Evolutionary conservation across 345 rosid species (phyloP), one percentile per base, ranked within the genome.

Genomic region (Pistacia atlantica): DNA sequence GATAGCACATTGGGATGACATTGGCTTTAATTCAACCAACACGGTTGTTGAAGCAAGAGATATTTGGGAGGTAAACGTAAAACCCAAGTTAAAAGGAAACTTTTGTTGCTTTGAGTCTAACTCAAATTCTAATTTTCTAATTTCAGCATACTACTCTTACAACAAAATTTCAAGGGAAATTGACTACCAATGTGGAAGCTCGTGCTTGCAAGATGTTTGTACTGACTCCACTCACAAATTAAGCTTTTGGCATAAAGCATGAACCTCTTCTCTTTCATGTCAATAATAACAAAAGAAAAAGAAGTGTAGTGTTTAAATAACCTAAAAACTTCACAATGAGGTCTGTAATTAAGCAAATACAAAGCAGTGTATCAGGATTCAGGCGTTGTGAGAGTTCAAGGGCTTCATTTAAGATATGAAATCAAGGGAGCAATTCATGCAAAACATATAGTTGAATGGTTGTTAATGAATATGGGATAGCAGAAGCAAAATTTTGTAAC

Each of bases 1-100:
- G 64, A 75, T 77, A 7, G 79, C 74, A 13, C 74, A 66, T 20
- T 75, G 83, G 79, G 77, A 71, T 2, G 65, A 72, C 28, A 42
- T 42, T 42, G 75, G 75, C 22, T 42, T 58, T 9, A 8, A 12
- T 8, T 58, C 42, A 22, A 72, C 58, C 22, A 42, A 42, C 8
- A 20, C 65, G 45, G 14, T 58, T 8, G 62, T 22, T 58, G 75
- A 72, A 38, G 75, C 65, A 8, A 46, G 42, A 25, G 66, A 45
- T 61, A 42, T 72, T 1, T 59, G 75, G 65, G 66, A 72, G 66
- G 56, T 45, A 45, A 59, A 33, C 11, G 13, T 52, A 2, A 5
- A n/a, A 65, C 13, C 16, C 2, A 17, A 52, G 11, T 45, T 45
- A 4, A 37, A 2, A n/a, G 4, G 10, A 33, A 61, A 35, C 17